Evolutionary conservation across 2,329 filamentous ascomycete genomes (phyloP), one percentile per base, ranked within the genome.

Genomic region (Geosmithia putterillii): DNA sequence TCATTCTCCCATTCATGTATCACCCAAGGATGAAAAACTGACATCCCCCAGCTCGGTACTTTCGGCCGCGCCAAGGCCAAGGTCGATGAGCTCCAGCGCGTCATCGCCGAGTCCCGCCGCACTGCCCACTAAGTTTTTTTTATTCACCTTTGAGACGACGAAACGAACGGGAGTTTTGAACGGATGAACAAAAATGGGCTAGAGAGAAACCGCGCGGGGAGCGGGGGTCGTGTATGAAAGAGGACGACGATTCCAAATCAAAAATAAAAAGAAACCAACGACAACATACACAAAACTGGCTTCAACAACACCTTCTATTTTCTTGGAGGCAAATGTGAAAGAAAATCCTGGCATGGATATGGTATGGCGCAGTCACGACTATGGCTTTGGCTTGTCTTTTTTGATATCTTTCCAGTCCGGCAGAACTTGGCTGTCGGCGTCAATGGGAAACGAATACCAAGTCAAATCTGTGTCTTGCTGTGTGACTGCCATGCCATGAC

Each of bases 31-130:
- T 17, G 12, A 41, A 42, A 44, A 46, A 47, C 57, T 60, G 48
- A 60, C 52, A 45, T 21, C 32, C 6, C 3, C 52, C 53, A 92
- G 84, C 89, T 98, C 76, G 92, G 92, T 68, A 96, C 92, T 60
- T 96, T 96, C 72, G 86, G 86, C 65, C 90, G 92, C 70, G 90
- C 90, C 65, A 98, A 98, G 90, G 83, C 79, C 69, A 98, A 98
- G 90, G 92, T 98, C 58, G 92, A 98, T 68, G 90, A 96, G 76
- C 87, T 98, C 74, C 86, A 88, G 74, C 81, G 86, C 63, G 86
- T 98, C 71, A 98, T 98, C 66, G 87, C 90, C 62, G 92, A 96
- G 77, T 83, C 89, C 66, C 89, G 90, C 72, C 70, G 74, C 59
- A 63, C 67, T 52, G 70, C 60, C 56, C 74, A 79, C 69, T 79